phyloP scores from a whole-genome alignment of 768 basidiomycete genomes.

The Cystobasidiopsis lactophilus region DNA sequence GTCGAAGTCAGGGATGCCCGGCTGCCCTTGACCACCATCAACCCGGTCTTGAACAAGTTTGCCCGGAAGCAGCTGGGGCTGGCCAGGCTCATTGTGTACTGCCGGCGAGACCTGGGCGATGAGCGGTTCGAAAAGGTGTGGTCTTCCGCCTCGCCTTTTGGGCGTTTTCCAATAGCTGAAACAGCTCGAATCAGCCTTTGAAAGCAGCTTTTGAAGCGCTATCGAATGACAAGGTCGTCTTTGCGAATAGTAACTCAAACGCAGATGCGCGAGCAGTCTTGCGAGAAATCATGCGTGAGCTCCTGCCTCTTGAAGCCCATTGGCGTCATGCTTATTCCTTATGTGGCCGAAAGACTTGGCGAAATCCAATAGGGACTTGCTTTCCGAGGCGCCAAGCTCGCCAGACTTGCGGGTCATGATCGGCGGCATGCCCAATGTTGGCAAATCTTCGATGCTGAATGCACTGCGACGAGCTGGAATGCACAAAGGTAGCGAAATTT shows the following conservation, averaged over 20 bases:
- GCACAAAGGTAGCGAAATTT: slow-evolving; percentile 41
- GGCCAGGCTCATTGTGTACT: slow-evolving; percentile 63
- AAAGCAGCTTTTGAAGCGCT: slow-evolving; percentile 24
- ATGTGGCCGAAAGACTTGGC: too few relatives aligned
- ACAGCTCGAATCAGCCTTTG: slow-evolving; percentile 25
- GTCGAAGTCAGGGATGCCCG: slow-evolving; percentile 86
- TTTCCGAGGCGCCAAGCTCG: too few relatives aligned
- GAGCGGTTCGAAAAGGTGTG: slow-evolving; percentile 68
- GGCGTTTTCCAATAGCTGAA: too few relatives aligned
- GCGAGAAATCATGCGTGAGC: slow-evolving; percentile 24
- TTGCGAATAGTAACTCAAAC: slow-evolving; percentile 25
- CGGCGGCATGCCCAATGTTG: slow-evolving; percentile 97
- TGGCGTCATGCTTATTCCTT: too few relatives aligned
- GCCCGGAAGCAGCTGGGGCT: slow-evolving; percentile 17
- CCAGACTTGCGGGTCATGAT: slow-evolving; percentile 68
- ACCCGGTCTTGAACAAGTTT: slow-evolving; percentile 56
- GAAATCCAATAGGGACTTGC: too few relatives aligned
- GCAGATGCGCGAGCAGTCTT: slow-evolving; percentile 24
- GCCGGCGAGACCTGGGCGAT: slow-evolving; percentile 78
- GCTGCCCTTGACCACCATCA: slow-evolving; percentile 81
- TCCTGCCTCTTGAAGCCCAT: too few relatives aligned
- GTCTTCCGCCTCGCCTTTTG: slow-evolving; percentile 10
- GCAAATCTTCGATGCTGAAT: slow-evolving; percentile 86
- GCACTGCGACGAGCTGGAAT: slow-evolving; percentile 70
- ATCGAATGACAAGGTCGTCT: slow-evolving; percentile 25